These are phyloP conservation scores for Alternaria viburni DNA, from an alignment of 2,329 filamentous ascomycete species.

Conservation along the genomic window DNA sequence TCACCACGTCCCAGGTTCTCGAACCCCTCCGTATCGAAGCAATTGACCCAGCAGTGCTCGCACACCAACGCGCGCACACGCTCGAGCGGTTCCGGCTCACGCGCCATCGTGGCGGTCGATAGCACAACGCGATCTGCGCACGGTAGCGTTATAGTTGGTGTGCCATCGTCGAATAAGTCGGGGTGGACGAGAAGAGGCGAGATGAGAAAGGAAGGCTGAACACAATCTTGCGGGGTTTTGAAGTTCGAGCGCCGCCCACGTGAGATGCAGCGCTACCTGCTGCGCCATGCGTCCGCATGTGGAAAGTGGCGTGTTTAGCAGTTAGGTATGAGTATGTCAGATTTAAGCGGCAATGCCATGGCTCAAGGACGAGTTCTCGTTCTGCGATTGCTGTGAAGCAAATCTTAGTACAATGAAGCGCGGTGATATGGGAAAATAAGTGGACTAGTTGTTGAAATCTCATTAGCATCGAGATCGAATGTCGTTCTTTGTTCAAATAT, in stretches of 20 bases:
- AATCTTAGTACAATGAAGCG: too few relatives aligned
- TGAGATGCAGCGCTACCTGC: background rate
- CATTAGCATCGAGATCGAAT: background rate
- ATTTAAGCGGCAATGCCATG: too few relatives aligned
- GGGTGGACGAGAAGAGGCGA: background rate
- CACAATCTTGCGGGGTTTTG: background rate
- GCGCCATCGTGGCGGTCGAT: accelerated
- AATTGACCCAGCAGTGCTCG: background rate
- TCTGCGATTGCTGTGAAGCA: too few relatives aligned
- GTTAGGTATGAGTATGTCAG: background rate
- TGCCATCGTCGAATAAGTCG: too few relatives aligned
- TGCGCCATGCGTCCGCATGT: background rate
- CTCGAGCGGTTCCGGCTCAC: background rate
- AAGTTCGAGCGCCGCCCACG: background rate
- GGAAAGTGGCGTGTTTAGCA: background rate
- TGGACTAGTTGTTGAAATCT: background rate
- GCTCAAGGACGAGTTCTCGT: too few relatives aligned
- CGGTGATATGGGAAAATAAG: background rate
- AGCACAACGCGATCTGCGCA: accelerated
- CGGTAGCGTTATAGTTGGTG: accelerated
- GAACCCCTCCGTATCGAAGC: background rate
- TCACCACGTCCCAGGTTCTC: background rate
- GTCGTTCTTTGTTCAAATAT: background rate
- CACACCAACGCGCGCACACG: background rate
- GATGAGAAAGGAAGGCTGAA: background rate